Base-by-base conservation (phyloP, 2,329 filamentous ascomycete genomes). In the Ascochyta viciae-villosae region DNA sequence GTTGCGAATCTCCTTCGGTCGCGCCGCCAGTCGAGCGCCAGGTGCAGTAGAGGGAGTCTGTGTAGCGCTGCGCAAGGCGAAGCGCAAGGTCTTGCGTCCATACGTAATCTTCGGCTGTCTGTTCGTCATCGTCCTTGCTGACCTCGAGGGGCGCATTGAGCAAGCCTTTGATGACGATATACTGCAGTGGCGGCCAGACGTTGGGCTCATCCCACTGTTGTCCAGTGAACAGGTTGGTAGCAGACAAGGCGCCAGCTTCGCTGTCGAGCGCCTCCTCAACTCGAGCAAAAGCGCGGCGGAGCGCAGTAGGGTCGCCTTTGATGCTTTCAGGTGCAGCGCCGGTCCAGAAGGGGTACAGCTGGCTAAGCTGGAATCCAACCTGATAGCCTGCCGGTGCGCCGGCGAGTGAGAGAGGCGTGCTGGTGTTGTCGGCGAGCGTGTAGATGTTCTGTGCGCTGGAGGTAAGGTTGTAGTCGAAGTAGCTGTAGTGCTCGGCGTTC, bases 121-220 rank as follows among this genome's bases (percentile, higher is more conserved):
- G 59, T 19, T 66, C 60, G 0, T 83, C 80, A 54, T 87, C 84
- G 2, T 81, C 75, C 22, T 75, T 67, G 23, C 81, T 81, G 60
- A 84, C 83, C 0, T 85, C 85, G 0, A 85, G 70, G 0, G 86
- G 84, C 0, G 84, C 86, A 68, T 84, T 84, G 50, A 85, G 78
- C 6, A 89, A 78, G 6, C 85, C 85, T 35, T 84, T 70, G 77
- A 89, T 89, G 24, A 89, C 76, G 39, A 87, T 79, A 72, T 89
- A 85, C 77, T 86, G 84, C 45, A 88, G 79, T 3, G 87, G 86
- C 10, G 87, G 87, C 87, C 87, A 90, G 24, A 89, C 87, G 64
- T 86, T 89, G 0, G 87, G 87, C 69, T 88, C 82, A 51, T 90
- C 87, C 87, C 87, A 90, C 68, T 89, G 87, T 77, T 89, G 83